Conservation (phyloP, 495 filamentous ascomycete species). For the Xylaria grammica region DNA sequence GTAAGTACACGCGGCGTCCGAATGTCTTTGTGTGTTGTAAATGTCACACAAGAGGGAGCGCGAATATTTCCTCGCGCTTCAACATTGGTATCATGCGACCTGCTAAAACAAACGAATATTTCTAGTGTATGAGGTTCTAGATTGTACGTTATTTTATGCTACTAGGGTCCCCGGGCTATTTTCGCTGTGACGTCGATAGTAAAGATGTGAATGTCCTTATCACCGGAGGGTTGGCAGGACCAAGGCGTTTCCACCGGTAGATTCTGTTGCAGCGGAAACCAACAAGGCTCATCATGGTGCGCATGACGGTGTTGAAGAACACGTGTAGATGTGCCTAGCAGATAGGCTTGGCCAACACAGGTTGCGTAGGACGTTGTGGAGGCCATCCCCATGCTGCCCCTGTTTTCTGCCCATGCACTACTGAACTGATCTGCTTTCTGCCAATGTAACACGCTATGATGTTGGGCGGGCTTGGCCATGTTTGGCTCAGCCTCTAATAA, state of each 20-base stretch:
- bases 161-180: not conserved
- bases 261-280: not conserved
- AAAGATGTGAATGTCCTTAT: not conserved
- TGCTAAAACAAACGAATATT: too few relatives aligned
- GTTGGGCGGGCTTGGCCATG: not conserved
- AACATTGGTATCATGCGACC: too few relatives aligned
- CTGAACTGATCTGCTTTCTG: too few relatives aligned
- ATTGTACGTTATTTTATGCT: not conserved
- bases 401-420: too few relatives aligned
- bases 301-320: slow-evolving; percentile 11
- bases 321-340: slow-evolving; percentile 2
- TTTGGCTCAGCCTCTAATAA: too few relatives aligned
- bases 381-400: too few relatives aligned
- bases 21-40: too few relatives aligned
- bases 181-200: slow-evolving; percentile 11
- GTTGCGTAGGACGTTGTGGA: too few relatives aligned
- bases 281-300: slow-evolving; percentile 5
- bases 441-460: not conserved
- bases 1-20: too few relatives aligned
- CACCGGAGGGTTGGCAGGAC: not conserved
- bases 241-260: slow-evolving; percentile 1
- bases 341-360: not conserved
- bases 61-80: too few relatives aligned
- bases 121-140: not conserved
- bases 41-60: too few relatives aligned